A percentile compares a stretch with the other conserved stretches of the same genome.
These are phyloP conservation scores for Penicillium cataractarum DNA, from an alignment of 495 filamentous ascomycete genomes.

Conservation along the genomic window DNA sequence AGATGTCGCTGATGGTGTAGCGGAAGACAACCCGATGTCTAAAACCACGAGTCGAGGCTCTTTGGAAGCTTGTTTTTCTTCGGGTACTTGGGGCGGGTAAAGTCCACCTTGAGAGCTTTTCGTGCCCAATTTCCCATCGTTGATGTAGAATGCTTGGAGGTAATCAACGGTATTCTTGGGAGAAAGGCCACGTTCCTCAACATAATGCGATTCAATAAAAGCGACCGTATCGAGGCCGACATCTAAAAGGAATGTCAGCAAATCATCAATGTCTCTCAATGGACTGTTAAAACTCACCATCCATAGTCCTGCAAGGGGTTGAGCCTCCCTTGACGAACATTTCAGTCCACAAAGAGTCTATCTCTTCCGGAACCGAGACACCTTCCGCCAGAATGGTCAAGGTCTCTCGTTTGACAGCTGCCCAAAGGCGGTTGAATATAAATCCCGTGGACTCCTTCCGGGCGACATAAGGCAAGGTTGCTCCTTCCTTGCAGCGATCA, in stretches of 20 bases:
- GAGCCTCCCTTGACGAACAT: conserved; percentile 38
- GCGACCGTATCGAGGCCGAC: conserved; percentile 58
- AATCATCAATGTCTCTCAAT: background rate
- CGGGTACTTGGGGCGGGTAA: conserved; percentile 20
- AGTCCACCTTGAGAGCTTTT: conserved; percentile 34
- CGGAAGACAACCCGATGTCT: conserved; percentile 33
- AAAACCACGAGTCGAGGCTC: conserved; percentile 26
- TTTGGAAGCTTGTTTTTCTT: background rate
- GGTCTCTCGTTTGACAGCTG: conserved; percentile 55
- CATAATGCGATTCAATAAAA: conserved; percentile 46
- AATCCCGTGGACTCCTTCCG: conserved; percentile 51
- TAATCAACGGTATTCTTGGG: conserved; percentile 40
- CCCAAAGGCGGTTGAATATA: conserved; percentile 58
- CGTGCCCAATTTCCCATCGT: conserved; percentile 38
- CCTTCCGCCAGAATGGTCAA: conserved; percentile 51
- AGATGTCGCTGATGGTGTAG: conserved; percentile 14
- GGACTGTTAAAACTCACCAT: conserved; percentile 26
- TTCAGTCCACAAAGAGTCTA: conserved; percentile 47
- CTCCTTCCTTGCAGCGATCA: conserved; percentile 41
- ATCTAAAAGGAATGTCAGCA: conserved; percentile 19
- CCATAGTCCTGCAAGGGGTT: conserved; percentile 38
- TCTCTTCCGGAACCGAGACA: conserved; percentile 45
- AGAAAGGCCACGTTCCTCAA: conserved; percentile 48
- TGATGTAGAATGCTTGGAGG: conserved; percentile 44
- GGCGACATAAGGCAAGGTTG: conserved; percentile 44